Conservation (phyloP, 1,284 basidiomycete genomes). For the Boletus semigastroideus region DNA sequence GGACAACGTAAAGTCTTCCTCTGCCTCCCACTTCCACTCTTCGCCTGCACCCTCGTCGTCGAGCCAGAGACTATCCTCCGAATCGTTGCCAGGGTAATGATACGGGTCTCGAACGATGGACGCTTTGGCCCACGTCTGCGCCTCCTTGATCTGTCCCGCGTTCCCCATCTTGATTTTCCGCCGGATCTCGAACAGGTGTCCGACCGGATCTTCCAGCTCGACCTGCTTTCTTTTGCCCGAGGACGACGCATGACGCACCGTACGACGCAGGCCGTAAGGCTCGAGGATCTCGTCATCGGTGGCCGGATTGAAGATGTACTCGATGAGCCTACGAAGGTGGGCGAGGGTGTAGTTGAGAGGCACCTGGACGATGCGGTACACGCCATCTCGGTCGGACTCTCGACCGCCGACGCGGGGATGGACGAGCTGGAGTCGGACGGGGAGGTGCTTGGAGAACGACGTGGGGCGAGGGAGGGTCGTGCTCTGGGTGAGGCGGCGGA, state of each 20-base stretch:
- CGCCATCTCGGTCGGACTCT: conserved; percentile 39
- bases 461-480: conserved; percentile 47
- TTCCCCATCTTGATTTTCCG: conserved; percentile 44
- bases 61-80: conserved; percentile 27
- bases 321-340: conserved; percentile 60
- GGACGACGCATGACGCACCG: conserved; percentile 6
- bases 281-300: conserved; percentile 23
- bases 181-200: conserved; percentile 62
- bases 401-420: conserved; percentile 29
- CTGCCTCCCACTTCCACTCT: conserved; percentile 60
- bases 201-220: conserved; percentile 12
- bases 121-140: conserved; percentile 49
- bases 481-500: conserved; percentile 34
- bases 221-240: conserved; percentile 26
- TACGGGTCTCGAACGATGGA: conserved; percentile 60
- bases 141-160: conserved; percentile 54
- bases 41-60: conserved; percentile 22
- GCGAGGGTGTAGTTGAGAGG: conserved; percentile 69
- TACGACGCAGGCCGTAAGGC: conserved; percentile 16
- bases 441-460: conserved; percentile 52
- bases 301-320: conserved; percentile 55
- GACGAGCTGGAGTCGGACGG: conserved; percentile 66
- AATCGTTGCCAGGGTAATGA: conserved; percentile 38
- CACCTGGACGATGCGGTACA: conserved; percentile 65
- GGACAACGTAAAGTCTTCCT: conserved; percentile 58